Conservation (phyloP, 2,329 filamentous ascomycete genomes). For the Ophiocordyceps australis region DNA sequence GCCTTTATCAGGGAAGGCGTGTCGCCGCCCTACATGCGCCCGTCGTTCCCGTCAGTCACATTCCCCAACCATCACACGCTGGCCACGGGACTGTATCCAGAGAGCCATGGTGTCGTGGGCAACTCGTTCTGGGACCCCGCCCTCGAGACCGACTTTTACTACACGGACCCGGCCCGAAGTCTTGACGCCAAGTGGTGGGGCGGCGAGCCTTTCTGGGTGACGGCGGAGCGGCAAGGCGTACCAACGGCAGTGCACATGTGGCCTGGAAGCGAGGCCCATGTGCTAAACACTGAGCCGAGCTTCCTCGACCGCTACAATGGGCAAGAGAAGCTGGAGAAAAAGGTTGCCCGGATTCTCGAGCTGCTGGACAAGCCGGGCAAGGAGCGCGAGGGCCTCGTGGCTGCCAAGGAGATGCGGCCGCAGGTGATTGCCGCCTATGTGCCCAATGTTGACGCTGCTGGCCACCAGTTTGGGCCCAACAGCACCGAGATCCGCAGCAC, state of each 20-base stretch:
- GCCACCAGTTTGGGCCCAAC: constrained; percentile 82
- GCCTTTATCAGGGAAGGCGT: constrained; percentile 67
- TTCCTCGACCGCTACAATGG: constrained; percentile 76
- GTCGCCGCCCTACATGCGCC: constrained; percentile 81
- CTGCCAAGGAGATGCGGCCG: constrained; percentile 43
- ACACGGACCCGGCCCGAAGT: constrained; percentile 58
- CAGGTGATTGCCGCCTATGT: constrained; percentile 92
- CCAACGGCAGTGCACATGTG: constrained; percentile 90
- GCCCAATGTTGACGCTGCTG: constrained; percentile 74
- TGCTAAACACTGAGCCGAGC: constrained; percentile 54
- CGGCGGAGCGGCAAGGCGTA: constrained; percentile 68
- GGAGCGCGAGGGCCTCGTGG: constrained; percentile 34
- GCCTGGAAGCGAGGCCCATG: constrained; percentile 86
- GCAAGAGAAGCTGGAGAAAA: constrained; percentile 53
- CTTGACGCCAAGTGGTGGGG: constrained; percentile 87
- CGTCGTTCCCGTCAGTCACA: constrained; percentile 89
- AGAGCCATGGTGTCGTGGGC: constrained; percentile 81
- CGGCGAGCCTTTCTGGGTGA: constrained; percentile 86
- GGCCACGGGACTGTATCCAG: constrained; percentile 80
- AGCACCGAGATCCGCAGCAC: constrained; percentile 75
- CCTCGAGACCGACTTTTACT: constrained; percentile 65
- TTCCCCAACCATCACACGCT: constrained; percentile 95
- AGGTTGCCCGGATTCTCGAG: constrained; percentile 64
- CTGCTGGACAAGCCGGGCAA: constrained; percentile 68
- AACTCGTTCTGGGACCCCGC: constrained; percentile 88